Evolutionary conservation across 129 eudicot genomes (phyloP), one percentile per base, ranked within the genome.

Genomic region (Arctium lappa): DNA sequence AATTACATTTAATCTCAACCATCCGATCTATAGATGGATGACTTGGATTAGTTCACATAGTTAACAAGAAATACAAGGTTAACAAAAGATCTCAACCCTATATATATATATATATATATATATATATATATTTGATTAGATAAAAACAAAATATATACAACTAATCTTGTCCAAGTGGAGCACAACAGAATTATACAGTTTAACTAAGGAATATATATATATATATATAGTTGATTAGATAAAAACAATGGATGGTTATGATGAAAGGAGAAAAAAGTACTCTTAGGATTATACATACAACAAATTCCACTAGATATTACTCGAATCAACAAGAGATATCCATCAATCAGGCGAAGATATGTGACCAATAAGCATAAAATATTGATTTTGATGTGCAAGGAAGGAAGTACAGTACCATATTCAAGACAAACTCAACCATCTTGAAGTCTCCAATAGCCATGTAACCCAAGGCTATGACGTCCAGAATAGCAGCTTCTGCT

Each of bases 401-500:
- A 15, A 53, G 65, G 65, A 60, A 16, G 68, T 60, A 60, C 37
- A 80, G 84, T 87, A 94, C 98, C 98, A 60, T 78, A 85, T 79
- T 83, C 74, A 94, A 78, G 31, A 89, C 62, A 16, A 87, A 79
- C 9, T 73, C 87, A 37, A 92, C 97, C 88, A 86, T 91, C 82
- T 83, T 84, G 2, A 87, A 65, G 84, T 92, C 92, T 71, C 93
- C 94, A 40, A 88, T 71, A 74, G 96, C 94, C 90, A 91, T 81
- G 88, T 91, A 94, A 38, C 97, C 97, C 84, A 92, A 79, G 66
- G 97, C 91, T 66, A 92, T 76, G 75, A 94, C 93, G 81, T 94
- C 97, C 72, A 94, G 91, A 81, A 73, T 80, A 53, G 98, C 98
- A 76, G 94, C 98, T 74, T 91, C 94, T 80, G 92, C 91, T 76